phyloP scores from a whole-genome alignment of 169 alveolate species.

The Fabrea salina region DNA sequence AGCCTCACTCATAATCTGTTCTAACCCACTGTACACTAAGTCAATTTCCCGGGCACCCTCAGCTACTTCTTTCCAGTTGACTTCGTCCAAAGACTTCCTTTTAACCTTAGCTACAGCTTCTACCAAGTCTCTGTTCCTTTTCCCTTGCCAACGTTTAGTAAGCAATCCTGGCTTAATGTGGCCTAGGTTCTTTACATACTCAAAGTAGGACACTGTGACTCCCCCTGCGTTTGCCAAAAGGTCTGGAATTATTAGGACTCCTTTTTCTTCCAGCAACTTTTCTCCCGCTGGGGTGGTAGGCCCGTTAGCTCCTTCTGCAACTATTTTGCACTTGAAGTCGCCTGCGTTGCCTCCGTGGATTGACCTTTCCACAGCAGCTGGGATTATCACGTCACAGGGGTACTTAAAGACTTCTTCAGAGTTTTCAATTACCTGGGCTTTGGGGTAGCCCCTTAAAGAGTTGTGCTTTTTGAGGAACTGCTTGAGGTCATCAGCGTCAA shows the following conservation, averaged over 20 bases:
- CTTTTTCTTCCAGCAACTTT: constrained; percentile 49
- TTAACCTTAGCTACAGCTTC: constrained; percentile 24
- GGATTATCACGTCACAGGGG: constrained; percentile 60
- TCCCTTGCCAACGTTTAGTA: constrained; percentile 71
- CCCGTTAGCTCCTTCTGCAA: constrained; percentile 74
- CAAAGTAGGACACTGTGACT: constrained; percentile 75
- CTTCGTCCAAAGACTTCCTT: too few relatives aligned
- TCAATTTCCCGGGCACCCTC: not conserved
- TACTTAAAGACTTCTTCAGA: constrained; percentile 40
- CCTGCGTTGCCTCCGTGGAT: constrained; percentile 49
- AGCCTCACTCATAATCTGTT: not conserved
- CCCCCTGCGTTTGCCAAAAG: constrained; percentile 74
- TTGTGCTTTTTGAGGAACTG: constrained; percentile 29
- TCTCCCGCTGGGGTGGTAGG: constrained; percentile 67
- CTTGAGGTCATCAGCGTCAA: constrained; percentile 51
- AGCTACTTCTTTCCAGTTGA: not conserved
- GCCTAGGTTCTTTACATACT: constrained; percentile 74
- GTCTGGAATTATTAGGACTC: constrained; percentile 71
- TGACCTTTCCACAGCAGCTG: constrained; percentile 59
- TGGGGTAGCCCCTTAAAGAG: constrained; percentile 50
- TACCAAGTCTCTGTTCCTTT: constrained; percentile 34
- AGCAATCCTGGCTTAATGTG: constrained; percentile 68
- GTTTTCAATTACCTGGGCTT: constrained; percentile 37
- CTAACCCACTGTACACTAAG: not conserved
- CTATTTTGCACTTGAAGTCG: constrained; percentile 56